phyloP scores from a whole-genome alignment of 208 protist genomes.

The Leishmania martiniquensis region DNA sequence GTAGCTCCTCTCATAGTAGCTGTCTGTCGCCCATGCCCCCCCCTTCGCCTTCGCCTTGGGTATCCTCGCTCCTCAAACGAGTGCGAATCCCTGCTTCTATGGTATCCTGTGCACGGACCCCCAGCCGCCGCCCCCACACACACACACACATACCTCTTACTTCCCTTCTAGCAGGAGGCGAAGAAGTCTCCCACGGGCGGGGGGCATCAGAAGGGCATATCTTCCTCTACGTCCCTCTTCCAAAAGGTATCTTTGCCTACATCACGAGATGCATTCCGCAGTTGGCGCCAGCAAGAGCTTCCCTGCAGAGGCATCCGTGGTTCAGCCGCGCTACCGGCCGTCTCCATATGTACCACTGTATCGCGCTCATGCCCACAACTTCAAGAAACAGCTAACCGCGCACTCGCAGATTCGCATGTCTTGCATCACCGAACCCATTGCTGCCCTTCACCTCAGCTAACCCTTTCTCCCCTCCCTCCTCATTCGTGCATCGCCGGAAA shows the following conservation, averaged over 20 bases:
- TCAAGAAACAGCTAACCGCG: conserved; percentile 12
- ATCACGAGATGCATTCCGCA: background rate
- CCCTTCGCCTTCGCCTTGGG: background rate
- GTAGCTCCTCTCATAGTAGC: background rate
- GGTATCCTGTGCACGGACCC: background rate
- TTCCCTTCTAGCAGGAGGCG: background rate
- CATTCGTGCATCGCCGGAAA: background rate
- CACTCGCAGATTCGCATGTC: background rate
- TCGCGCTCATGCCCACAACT: conserved; percentile 7
- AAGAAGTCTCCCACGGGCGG: background rate
- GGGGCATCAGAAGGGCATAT: background rate
- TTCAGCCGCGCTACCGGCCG: background rate
- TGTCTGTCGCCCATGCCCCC: background rate
- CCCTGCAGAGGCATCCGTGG: background rate
- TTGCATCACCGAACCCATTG: background rate
- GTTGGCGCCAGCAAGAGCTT: background rate
- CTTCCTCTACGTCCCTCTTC: background rate
- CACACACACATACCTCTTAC: background rate
- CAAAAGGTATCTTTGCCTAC: background rate
- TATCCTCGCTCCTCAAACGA: background rate
- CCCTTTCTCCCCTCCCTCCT: background rate
- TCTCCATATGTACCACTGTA: conserved; percentile 27
- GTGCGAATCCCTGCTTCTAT: background rate
- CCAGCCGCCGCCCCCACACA: background rate
- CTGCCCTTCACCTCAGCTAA: background rate